A percentile compares a stretch with the other conserved stretches of the same genome.
phyloP scores from a whole-genome alignment of 2,329 filamentous ascomycete species.

The Parafenestella ontariensis region DNA sequence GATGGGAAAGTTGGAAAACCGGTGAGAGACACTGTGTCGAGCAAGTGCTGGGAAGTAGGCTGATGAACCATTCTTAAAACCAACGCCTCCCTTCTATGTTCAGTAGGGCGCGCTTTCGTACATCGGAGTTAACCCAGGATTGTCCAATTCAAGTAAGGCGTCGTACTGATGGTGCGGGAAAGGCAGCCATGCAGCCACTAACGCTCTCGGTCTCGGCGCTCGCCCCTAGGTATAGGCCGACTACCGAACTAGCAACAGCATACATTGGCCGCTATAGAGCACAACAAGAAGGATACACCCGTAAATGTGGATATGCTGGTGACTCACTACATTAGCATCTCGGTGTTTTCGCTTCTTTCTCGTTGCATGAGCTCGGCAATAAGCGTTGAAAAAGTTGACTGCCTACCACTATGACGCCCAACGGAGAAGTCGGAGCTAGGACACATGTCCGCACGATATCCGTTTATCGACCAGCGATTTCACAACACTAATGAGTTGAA shows the following conservation, averaged over 20 bases:
- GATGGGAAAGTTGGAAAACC: not conserved
- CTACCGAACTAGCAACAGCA: not conserved
- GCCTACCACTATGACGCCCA: not conserved
- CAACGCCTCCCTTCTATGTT: not conserved
- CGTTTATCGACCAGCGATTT: not conserved
- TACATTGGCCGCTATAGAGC: not conserved
- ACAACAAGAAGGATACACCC: not conserved
- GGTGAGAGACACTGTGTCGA: not conserved
- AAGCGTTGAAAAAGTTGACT: not conserved
- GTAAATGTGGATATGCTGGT: not conserved
- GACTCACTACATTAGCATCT: not conserved
- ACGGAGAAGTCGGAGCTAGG: slow-evolving; percentile 10
- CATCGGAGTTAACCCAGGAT: not conserved
- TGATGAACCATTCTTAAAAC: not conserved
- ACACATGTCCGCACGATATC: slow-evolving; percentile 10
- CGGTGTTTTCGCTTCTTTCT: not conserved
- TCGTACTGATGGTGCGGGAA: not conserved
- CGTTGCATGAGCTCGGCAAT: not conserved
- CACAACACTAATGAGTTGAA: not conserved
- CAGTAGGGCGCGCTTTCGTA: not conserved
- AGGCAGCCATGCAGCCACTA: not conserved
- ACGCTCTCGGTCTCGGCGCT: slow-evolving; percentile 1
- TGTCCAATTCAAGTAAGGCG: not conserved
- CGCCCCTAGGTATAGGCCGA: not conserved
- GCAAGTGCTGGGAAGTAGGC: not conserved